Evolutionary conservation across 345 rosid species (phyloP).

Genomic region (Bruguiera parviflora): DNA sequence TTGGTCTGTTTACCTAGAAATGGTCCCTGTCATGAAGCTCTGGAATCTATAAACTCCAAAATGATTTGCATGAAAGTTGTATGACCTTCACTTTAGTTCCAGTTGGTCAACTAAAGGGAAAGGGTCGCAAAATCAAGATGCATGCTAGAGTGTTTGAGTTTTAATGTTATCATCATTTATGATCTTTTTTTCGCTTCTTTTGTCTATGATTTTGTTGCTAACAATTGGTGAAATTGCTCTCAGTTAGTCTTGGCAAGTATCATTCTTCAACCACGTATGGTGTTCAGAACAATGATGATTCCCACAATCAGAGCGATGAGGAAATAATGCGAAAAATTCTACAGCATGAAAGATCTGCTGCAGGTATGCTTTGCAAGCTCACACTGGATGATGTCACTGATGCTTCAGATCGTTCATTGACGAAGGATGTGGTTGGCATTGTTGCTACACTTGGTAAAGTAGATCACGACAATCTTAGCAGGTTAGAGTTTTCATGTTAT

Average conservation of each 20-base stretch:
- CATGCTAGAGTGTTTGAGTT: background rate
- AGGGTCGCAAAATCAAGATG: too few species aligned
- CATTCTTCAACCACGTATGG: constrained; percentile 35
- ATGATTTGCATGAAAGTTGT: background rate
- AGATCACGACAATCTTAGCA: constrained; percentile 69
- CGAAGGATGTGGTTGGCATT: constrained; percentile 62
- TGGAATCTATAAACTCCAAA: background rate
- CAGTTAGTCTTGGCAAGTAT: constrained; percentile 64
- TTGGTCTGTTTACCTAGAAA: background rate
- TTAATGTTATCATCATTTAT: background rate
- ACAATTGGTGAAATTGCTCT: constrained; percentile 14
- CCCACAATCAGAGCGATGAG: constrained; percentile 48
- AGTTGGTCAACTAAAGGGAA: background rate
- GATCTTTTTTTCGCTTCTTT: constrained; percentile 5
- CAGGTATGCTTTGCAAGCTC: constrained; percentile 60
- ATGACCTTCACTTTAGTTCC: background rate
- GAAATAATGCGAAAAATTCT: constrained; percentile 57
- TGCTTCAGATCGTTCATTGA: constrained; percentile 37
- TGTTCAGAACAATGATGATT: constrained; percentile 24
- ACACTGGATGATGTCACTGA: constrained; percentile 39
- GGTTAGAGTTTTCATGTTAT: constrained; percentile 33
- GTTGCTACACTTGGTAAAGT: constrained; percentile 85
- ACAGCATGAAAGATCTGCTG: constrained; percentile 59
- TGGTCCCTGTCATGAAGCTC: background rate
- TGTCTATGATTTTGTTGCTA: constrained; percentile 2